Evolutionary conservation across 2,329 filamentous ascomycete species (phyloP), one percentile per base, ranked within the genome.

Genomic region (Massarina eburnea): DNA sequence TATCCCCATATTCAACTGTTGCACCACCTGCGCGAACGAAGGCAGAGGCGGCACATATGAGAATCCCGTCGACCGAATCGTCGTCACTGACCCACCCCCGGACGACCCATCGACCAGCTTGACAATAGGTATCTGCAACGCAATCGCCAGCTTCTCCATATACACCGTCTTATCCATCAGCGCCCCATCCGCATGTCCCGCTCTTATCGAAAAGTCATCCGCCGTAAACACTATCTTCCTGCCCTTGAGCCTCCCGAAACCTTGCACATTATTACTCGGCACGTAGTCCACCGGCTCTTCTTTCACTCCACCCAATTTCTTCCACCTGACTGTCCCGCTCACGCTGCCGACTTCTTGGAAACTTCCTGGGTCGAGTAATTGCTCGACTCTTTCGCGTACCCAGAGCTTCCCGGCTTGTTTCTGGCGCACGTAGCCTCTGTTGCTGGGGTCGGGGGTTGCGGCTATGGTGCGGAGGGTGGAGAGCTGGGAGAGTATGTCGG

Each of bases 51-150:
- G 83, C 2, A 85, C 71, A 62, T 85, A 85, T 2, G 79, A 80
- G 66, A 72, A 85, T 0, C 81, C 81, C 1, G 68, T 70, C 18
- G 71, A 75, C 36, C 70, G 72, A 43, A 85, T 85, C 0, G 76
- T 81, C 0, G 80, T 84, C 1, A 85, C 81, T 12, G 77, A 81
- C 0, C 83, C 82, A 21, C 83, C 82, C 1, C 83, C 83, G 0
- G 79, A 83, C 18, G 77, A 81, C 0, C 83, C 83, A 64, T 86
- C 83, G 1, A 84, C 81, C 5, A 86, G 71, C 56, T 86, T 86
- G 4, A 86, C 64, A 34, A 85, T 81, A 0, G 83, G 83, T 4
- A 85, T 41, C 33, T 78, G 76, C 45, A 84, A 55, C 5, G 77
- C 72, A 30, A 85, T 65, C 0, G 80, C 80, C 21, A 85, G 62